A percentile compares a stretch with the other conserved stretches of the same genome.
These are phyloP conservation scores for Camelina hispida DNA, from an alignment of 345 rosid species.

Conservation along the genomic window DNA sequence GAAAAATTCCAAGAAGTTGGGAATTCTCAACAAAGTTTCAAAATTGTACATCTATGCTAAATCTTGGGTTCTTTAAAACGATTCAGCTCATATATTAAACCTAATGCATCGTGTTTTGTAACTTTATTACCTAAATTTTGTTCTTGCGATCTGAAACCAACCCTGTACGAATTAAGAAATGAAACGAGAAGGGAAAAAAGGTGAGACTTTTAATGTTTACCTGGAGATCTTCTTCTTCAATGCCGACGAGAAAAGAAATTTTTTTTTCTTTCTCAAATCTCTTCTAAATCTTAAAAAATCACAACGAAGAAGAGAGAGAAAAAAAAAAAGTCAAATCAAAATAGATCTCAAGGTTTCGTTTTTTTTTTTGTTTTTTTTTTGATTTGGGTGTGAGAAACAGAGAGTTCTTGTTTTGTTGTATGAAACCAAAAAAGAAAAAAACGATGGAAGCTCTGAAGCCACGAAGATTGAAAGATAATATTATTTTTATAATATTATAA, in stretches of 20 bases:
- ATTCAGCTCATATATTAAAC: background rate
- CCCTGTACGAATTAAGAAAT: background rate
- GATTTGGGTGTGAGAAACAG: background rate
- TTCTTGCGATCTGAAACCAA: slow-evolving; percentile 35
- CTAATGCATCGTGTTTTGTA: too few species aligned
- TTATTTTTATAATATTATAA: background rate
- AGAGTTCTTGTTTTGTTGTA: slow-evolving; percentile 24
- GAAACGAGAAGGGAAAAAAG: slow-evolving; percentile 5
- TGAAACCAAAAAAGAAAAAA: background rate
- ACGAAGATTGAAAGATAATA: background rate
- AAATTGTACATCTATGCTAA: background rate
- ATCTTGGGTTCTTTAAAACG: background rate
- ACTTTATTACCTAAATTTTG: background rate
- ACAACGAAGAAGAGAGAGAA: background rate
- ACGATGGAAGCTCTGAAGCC: slow-evolving; percentile 14
- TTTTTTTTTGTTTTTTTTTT: background rate
- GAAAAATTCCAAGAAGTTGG: too few species aligned
- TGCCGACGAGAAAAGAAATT: slow-evolving; percentile 26
- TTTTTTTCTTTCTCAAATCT: background rate
- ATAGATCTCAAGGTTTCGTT: slow-evolving; percentile 16
- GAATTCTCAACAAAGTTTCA: background rate
- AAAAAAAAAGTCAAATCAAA: slow-evolving; percentile 21
- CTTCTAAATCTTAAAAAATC: background rate
- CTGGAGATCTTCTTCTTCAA: slow-evolving; percentile 18
- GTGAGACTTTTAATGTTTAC: background rate